These are phyloP conservation scores for Petunia axillaris DNA, from an alignment of 257 asterid species.

Conservation along the genomic window DNA sequence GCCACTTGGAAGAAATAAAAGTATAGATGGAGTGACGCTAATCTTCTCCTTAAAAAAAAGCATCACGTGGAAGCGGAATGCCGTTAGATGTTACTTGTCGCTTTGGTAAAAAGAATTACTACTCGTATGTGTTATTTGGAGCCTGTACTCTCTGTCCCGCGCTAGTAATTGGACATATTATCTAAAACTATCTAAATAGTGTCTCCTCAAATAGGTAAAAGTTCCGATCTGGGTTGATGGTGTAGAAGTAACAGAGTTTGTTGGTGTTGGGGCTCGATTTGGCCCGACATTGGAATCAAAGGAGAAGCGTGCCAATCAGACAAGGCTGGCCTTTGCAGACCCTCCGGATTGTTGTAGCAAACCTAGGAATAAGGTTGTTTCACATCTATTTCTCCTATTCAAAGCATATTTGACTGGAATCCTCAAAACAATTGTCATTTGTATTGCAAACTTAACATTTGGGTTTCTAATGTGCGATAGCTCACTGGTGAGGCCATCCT, in stretches of 20 bases:
- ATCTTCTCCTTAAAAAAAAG: neutral
- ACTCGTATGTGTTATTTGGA: neutral
- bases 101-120: neutral
- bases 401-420: slow-evolving; percentile 4
- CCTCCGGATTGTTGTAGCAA: slow-evolving; percentile 89
- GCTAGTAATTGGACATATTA: slow-evolving; percentile 16
- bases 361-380: slow-evolving; percentile 73
- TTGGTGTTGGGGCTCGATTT: slow-evolving; percentile 96
- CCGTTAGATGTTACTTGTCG: neutral
- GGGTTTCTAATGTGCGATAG: slow-evolving; percentile 39
- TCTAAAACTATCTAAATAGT: slow-evolving; percentile 24
- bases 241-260: slow-evolving; percentile 75
- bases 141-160: neutral
- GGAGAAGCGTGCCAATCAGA: slow-evolving; percentile 94
- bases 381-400: slow-evolving; percentile 23
- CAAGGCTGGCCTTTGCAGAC: slow-evolving; percentile 75
- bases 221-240: slow-evolving; percentile 85
- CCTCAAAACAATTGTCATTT: slow-evolving; percentile 15
- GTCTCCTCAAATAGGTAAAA: slow-evolving; percentile 66
- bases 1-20: neutral
- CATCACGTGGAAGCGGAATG: slow-evolving; percentile 18
- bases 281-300: slow-evolving; percentile 90
- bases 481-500: slow-evolving; percentile 82
- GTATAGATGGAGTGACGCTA: neutral
- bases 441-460: slow-evolving; percentile 25